Percentiles rank a stretch among this genome's conserved stretches.
These are phyloP conservation scores for Zasmidium cellare DNA, from an alignment of 2,329 filamentous ascomycete species.

Conservation along the genomic window DNA sequence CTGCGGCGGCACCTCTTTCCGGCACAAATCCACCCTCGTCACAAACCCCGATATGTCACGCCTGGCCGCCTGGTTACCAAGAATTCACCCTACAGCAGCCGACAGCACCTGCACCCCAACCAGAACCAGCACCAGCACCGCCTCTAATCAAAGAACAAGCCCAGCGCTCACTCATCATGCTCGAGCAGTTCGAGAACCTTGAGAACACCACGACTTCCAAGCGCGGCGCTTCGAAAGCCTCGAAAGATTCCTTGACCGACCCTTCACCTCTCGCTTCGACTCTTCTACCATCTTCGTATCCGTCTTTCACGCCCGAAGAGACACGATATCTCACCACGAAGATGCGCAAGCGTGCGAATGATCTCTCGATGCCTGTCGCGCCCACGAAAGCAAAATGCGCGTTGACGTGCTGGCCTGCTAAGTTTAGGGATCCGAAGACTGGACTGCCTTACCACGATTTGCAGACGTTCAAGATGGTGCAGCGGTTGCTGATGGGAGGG, in stretches of 20 bases:
- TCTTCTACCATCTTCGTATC: conserved; percentile 46
- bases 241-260: conserved; percentile 40
- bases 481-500: conserved; percentile 68
- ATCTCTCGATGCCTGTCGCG: conserved; percentile 36
- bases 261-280: conserved; percentile 60
- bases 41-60: conserved; percentile 14
- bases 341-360: conserved; percentile 40
- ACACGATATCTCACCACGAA: conserved; percentile 55
- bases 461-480: conserved; percentile 79
- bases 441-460: conserved; percentile 78
- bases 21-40: conserved; percentile 2
- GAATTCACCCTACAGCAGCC: conserved; percentile 24
- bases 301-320: conserved; percentile 54
- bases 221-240: conserved; percentile 17
- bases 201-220: conserved; percentile 21
- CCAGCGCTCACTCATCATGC: conserved; percentile 34
- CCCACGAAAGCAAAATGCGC: conserved; percentile 60
- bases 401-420: conserved; percentile 70
- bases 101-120: conserved; percentile 12
- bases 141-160: conserved; percentile 36
- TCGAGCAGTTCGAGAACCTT: conserved; percentile 36
- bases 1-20: conserved; percentile 11
- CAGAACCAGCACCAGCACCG: conserved; percentile 20
- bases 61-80: conserved; percentile 22
- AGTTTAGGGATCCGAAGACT: conserved; percentile 82